Evolutionary conservation across 2,329 filamentous ascomycete genomes (phyloP), one percentile per base, ranked within the genome.

Genomic region (Metarhizium humberi): DNA sequence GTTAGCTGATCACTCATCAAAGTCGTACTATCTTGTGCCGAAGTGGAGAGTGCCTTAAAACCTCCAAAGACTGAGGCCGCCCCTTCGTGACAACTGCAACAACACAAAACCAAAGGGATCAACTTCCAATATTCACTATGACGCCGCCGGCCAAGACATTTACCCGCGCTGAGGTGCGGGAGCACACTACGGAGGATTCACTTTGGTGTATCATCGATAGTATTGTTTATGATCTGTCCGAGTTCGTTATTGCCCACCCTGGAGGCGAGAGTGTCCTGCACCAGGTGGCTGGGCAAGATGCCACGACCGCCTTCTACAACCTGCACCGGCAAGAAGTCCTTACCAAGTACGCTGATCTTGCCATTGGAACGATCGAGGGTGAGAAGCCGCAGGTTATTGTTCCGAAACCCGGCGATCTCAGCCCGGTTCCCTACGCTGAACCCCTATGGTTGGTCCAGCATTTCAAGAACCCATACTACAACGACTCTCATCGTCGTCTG

Each of bases 311-410:
- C 55, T 95, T 95, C 72, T 95, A 95, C 81, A 95, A 95, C 75
- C 84, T 96, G 53, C 91, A 96, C 74, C 79, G 90, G 30, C 90
- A 95, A 63, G 90, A 95, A 71, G 88, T 95, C n/a, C 79, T 95
- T 11, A 75, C 84, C 58, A 91, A 91, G 69, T 95, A 95, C 76
- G 73, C 78, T 50, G 77, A 81, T 63, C 79, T 95, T 18, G 86
- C 82, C 70, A 80, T 95, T 63, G 90, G 90, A 65, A 88, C 82
- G 14, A 70, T 95, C 66, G 75, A 83, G 61, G 87, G 83, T 70
- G 89, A 95, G 75, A 85, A 79, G 65, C 79, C 89, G 20, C 82
- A 90, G 66, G 82, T 94, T 62, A 78, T 91, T 59, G 82, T 84
- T 20, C 83, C 81, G 1, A 72, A 84, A 65, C 75, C 82, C 10